Percentiles rank a stretch among this genome's conserved stretches.
These are phyloP conservation scores for Rhynchosporium graminicola DNA, from an alignment of 2,329 filamentous ascomycete genomes.

Conservation along the genomic window DNA sequence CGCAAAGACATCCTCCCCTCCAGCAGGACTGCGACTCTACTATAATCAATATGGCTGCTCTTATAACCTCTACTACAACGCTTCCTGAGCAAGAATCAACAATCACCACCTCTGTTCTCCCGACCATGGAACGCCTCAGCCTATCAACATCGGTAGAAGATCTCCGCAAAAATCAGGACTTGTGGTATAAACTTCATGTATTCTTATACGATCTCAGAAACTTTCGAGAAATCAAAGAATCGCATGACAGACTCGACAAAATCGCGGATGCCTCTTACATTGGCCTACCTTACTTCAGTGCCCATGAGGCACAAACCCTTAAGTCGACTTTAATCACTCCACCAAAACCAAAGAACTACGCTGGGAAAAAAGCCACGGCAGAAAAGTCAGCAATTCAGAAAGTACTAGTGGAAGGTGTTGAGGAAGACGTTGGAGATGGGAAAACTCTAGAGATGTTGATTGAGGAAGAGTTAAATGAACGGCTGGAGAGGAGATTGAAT, in stretches of 20 bases:
- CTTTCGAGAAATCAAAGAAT: conserved; percentile 14
- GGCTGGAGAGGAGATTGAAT: conserved; percentile 37
- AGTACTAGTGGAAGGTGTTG: background rate
- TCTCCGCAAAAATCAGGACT: conserved; percentile 4
- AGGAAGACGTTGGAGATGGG: background rate
- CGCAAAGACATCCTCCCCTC: no score
- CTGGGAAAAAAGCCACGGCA: background rate
- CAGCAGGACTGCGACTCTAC: no score
- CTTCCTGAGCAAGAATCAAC: background rate
- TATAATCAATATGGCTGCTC: background rate
- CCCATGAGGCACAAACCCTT: conserved; percentile 13
- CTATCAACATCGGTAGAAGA: background rate
- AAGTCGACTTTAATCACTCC: conserved; percentile 16
- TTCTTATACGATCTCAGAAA: conserved; percentile 25
- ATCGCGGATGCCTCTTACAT: conserved; percentile 24
- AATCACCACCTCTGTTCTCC: background rate
- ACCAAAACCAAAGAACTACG: background rate
- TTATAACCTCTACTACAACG: background rate
- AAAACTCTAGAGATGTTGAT: conserved; percentile 31
- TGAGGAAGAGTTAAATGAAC: conserved; percentile 29
- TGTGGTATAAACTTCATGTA: conserved; percentile 26
- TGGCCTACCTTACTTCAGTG: conserved; percentile 21
- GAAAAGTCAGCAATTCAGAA: background rate
- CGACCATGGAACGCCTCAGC: background rate
- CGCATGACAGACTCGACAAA: conserved; percentile 20